Conservation (phyloP, 345 rosid genomes). For the Gossypium australe region DNA sequence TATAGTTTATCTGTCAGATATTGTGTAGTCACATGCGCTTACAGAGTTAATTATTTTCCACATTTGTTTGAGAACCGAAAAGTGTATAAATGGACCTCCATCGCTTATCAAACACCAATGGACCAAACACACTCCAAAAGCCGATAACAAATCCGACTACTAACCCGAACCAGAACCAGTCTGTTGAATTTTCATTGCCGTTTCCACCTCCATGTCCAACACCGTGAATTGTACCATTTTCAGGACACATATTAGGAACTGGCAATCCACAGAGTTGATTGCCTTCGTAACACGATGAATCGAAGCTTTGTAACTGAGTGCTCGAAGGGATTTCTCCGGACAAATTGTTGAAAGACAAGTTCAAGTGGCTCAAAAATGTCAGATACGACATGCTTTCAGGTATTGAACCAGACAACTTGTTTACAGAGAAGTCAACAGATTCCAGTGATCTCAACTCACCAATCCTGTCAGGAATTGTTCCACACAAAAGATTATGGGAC, state of each 20-base stretch:
- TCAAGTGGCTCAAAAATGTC: constrained; percentile 14
- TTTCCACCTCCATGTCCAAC: not conserved
- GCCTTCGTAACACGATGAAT: constrained; percentile 9
- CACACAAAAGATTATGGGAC: constrained; percentile 10
- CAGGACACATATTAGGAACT: not conserved
- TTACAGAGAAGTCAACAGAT: constrained; percentile 17
- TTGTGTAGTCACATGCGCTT: not conserved
- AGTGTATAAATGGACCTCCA: not conserved
- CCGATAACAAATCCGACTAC: not conserved
- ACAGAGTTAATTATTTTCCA: not conserved
- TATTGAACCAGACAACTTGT: constrained; percentile 18
- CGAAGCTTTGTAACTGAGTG: constrained; percentile 20
- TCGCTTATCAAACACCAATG: not conserved
- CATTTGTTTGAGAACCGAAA: not conserved
- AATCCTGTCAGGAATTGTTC: constrained; percentile 11
- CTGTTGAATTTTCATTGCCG: not conserved
- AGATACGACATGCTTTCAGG: constrained; percentile 19
- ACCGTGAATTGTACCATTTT: not conserved
- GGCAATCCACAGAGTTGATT: constrained; percentile 26
- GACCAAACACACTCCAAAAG: constrained; percentile 4
- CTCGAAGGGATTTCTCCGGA: constrained; percentile 16
- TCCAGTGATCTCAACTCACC: constrained; percentile 10
- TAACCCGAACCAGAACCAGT: not conserved
- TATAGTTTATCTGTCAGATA: not conserved
- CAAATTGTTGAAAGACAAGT: constrained; percentile 20